Conservation (phyloP, 2,329 filamentous ascomycete species). For the Ophiosphaerella herpotricha region DNA sequence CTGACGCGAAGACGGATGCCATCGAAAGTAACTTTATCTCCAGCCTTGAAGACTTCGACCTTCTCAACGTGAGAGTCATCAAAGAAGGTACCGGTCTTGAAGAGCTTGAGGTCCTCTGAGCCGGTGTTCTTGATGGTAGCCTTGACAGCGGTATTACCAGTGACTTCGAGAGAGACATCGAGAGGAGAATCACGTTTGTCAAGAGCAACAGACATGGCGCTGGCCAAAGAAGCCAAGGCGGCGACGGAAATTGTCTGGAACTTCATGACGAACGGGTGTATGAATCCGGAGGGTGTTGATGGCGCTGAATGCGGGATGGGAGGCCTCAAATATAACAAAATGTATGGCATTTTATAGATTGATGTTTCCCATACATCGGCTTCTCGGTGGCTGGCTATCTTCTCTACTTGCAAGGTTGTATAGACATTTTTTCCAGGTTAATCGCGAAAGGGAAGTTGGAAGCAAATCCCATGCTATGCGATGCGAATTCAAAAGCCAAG, state of each 20-base stretch:
- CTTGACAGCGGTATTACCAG: conserved; percentile 57
- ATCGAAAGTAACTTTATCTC: conserved; percentile 56
- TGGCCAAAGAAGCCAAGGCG: conserved; percentile 18
- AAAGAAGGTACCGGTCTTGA: conserved; percentile 58
- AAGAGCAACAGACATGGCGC: conserved; percentile 24
- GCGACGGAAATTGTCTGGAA: conserved; percentile 15
- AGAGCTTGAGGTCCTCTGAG: conserved; percentile 53
- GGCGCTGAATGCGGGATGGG: conserved; percentile 4
- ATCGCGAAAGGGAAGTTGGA: conserved; percentile 13
- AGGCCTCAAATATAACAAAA: background rate
- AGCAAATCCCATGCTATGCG: conserved; percentile 1
- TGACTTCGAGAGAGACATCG: conserved; percentile 50
- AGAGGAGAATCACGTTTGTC: conserved; percentile 44
- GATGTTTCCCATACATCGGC: background rate
- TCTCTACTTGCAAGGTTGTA: background rate
- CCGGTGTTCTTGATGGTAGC: conserved; percentile 59
- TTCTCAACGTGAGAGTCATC: conserved; percentile 58
- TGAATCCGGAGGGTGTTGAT: background rate
- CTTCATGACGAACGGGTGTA: conserved; percentile 19
- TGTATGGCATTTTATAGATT: background rate
- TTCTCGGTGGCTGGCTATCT: background rate
- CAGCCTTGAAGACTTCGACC: conserved; percentile 54
- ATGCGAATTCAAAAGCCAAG: conserved; percentile 5
- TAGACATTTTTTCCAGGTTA: conserved; percentile 1
- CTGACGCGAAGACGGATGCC: conserved; percentile 57